Percentiles rank a stretch among this genome's conserved stretches.
These are phyloP conservation scores for Tillandsia fasciculata DNA, from an alignment of 176 grass and related monocot genomes.

Conservation along the genomic window DNA sequence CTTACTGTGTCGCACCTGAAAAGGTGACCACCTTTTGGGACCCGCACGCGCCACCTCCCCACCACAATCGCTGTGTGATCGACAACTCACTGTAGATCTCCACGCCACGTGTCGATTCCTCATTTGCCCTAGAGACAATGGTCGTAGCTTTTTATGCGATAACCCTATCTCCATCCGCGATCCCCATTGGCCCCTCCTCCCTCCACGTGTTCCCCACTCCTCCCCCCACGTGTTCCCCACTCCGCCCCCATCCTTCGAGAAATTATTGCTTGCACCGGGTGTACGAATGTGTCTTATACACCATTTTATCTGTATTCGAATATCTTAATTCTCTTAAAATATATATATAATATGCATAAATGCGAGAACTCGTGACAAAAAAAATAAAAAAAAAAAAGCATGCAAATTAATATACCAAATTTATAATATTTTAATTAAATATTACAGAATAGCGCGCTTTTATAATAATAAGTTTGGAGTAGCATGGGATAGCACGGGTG, in stretches of 20 bases:
- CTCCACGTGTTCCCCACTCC: no score
- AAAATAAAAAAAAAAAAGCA: no score
- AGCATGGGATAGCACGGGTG: no score
- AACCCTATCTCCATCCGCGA: slow-evolving; percentile 22
- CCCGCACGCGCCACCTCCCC: background rate
- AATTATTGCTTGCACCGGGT: background rate
- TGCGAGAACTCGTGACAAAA: background rate
- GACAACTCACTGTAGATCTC: background rate
- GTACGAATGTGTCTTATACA: background rate
- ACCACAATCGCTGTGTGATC: no score
- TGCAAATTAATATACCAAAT: no score
- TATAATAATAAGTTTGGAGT: no score
- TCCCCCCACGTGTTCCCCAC: slow-evolving; percentile 5
- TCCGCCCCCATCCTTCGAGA: background rate
- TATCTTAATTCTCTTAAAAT: no score
- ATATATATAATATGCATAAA: background rate
- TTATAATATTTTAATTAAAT: no score
- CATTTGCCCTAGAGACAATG: background rate
- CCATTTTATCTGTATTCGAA: no score
- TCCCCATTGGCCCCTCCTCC: slow-evolving; percentile 11
- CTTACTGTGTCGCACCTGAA: background rate
- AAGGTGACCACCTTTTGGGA: slow-evolving; percentile 6
- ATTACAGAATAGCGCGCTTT: no score
- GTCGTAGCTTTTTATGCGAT: slow-evolving; percentile 11
- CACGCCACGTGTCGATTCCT: slow-evolving; percentile 10